These are phyloP conservation scores for Zygoascus tannicola DNA, from an alignment of 805 yeast genomes.

Conservation along the genomic window DNA sequence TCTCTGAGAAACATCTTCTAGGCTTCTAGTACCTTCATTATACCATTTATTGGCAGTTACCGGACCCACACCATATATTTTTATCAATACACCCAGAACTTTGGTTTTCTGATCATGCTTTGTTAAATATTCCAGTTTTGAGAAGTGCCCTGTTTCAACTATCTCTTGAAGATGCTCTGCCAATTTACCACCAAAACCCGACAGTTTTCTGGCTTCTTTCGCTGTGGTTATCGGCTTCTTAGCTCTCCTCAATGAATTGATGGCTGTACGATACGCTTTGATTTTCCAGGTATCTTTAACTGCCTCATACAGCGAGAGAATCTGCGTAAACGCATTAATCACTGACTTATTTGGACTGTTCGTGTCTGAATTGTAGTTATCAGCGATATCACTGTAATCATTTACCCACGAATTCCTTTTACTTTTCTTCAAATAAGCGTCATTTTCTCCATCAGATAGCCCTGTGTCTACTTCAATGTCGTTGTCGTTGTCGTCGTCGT, in stretches of 20 bases:
- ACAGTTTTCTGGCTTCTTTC: constrained; percentile 32
- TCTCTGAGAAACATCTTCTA: constrained; percentile 31
- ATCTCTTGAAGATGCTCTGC: constrained; percentile 41
- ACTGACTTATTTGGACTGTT: constrained; percentile 26
- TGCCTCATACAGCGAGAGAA: constrained; percentile 27
- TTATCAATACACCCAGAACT: constrained; percentile 29
- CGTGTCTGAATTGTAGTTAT: constrained; percentile 1
- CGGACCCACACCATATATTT: constrained; percentile 44
- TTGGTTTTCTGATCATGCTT: constrained; percentile 18
- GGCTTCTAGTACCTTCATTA: constrained; percentile 30
- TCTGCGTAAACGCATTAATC: constrained; percentile 26
- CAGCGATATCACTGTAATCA: neutral
- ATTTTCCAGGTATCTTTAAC: constrained; percentile 33
- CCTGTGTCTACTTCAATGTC: neutral
- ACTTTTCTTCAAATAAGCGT: neutral
- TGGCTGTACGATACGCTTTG: constrained; percentile 38
- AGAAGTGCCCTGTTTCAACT: constrained; percentile 29
- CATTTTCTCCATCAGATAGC: neutral
- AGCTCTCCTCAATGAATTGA: constrained; percentile 27
- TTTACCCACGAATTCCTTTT: constrained; percentile 4
- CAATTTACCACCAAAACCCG: constrained; percentile 35
- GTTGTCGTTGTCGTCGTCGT: neutral
- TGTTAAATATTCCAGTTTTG: constrained; percentile 17
- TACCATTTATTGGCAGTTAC: constrained; percentile 34
- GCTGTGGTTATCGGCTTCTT: constrained; percentile 28